These are phyloP conservation scores for Penicillium longicatenatum DNA, from an alignment of 495 filamentous ascomycete genomes.

Conservation along the genomic window DNA sequence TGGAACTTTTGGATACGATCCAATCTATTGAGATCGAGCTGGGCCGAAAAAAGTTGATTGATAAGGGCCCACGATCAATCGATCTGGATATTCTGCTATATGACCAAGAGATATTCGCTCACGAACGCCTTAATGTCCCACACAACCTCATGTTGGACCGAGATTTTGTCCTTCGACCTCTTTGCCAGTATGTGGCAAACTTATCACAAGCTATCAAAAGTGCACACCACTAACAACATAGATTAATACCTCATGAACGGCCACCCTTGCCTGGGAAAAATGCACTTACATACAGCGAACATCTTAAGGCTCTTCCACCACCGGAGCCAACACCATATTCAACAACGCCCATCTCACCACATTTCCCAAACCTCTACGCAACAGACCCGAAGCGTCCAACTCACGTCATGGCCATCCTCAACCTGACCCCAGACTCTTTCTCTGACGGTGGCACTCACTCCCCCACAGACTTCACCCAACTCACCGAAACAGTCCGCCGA, in stretches of 20 bases:
- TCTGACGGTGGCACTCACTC: conserved; percentile 79
- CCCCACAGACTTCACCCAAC: conserved; percentile 36
- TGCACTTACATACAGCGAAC: conserved; percentile 41
- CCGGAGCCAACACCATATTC: conserved; percentile 55
- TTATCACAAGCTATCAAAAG: background rate
- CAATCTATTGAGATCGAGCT: conserved; percentile 80
- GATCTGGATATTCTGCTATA: conserved; percentile 95
- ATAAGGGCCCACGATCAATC: conserved; percentile 91
- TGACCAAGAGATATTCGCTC: conserved; percentile 63
- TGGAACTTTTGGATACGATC: conserved; percentile 73
- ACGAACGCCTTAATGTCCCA: conserved; percentile 77
- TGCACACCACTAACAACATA: conserved; percentile 22
- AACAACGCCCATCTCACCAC: conserved; percentile 67
- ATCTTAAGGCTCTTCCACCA: conserved; percentile 66
- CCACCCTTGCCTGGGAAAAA: conserved; percentile 42
- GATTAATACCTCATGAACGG: conserved; percentile 63
- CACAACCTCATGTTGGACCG: conserved; percentile 86
- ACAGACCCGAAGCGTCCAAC: conserved; percentile 67
- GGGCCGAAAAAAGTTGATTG: conserved; percentile 79
- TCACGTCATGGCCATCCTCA: conserved; percentile 90
- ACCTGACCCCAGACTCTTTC: conserved; percentile 96
- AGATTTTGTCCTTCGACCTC: conserved; percentile 88
- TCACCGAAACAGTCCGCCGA: conserved; percentile 52
- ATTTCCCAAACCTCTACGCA: conserved; percentile 61
- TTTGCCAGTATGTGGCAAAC: conserved; percentile 68